Conservation (phyloP, 108 stramenopile genomes). For the Seminavis robusta region DNA sequence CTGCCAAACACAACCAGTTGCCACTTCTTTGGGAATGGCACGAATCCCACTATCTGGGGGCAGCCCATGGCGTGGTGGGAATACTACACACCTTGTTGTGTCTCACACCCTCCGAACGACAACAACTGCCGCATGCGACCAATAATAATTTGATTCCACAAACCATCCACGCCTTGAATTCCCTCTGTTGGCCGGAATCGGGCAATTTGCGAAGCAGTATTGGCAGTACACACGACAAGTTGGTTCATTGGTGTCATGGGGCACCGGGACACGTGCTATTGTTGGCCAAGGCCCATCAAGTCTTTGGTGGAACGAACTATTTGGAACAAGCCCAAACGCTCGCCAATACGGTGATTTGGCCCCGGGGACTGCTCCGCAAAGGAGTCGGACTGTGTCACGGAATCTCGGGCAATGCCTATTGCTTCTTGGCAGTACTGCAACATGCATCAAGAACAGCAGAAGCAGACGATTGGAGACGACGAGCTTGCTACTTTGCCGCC, state of each 20-base stretch:
- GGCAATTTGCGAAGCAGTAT: constrained; percentile 50
- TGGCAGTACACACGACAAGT: constrained; percentile 21
- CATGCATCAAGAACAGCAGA: not conserved
- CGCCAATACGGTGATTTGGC: constrained; percentile 48
- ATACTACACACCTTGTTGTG: constrained; percentile 54
- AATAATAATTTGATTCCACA: constrained; percentile 23
- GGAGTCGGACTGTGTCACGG: constrained; percentile 78
- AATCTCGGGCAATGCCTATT: constrained; percentile 65
- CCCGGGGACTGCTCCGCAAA: constrained; percentile 49
- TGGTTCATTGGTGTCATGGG: constrained; percentile 82
- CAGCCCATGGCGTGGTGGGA: constrained; percentile 66
- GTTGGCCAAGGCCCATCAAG: constrained; percentile 46
- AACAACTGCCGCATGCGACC: constrained; percentile 17
- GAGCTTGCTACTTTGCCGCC: constrained; percentile 21
- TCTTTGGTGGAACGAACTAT: constrained; percentile 42
- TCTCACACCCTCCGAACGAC: constrained; percentile 26
- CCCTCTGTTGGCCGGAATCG: constrained; percentile 25
- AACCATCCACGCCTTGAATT: constrained; percentile 30
- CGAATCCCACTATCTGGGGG: constrained; percentile 62
- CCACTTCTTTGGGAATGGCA: constrained; percentile 61
- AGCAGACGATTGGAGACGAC: constrained; percentile 20
- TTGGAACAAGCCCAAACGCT: constrained; percentile 36
- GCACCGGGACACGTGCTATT: constrained; percentile 58
- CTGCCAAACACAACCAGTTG: constrained; percentile 8
- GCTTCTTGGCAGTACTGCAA: constrained; percentile 42